Evolutionary conservation across 2,329 filamentous ascomycete genomes (phyloP).

Genomic region (Phoma herbarum): DNA sequence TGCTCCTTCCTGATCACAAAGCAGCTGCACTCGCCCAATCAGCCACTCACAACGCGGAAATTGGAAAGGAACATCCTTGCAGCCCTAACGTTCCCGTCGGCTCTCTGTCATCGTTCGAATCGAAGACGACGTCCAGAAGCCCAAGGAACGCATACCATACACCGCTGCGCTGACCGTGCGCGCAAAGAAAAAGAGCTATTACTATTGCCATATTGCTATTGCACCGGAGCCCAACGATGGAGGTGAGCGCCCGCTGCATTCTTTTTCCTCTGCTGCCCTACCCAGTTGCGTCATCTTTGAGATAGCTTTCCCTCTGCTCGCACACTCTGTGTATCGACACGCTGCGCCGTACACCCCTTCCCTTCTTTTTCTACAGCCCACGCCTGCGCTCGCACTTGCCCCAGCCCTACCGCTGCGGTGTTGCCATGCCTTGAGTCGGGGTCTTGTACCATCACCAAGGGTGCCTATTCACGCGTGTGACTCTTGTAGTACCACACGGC

Average conservation of each 20-base stretch:
- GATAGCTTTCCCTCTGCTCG: conserved; percentile 18
- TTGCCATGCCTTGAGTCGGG: conserved; percentile 43
- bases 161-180: conserved; percentile 25
- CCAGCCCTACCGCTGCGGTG: conserved; percentile 39
- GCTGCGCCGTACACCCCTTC: conserved; percentile 8
- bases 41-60: conserved; percentile 20
- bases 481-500: conserved; percentile 50
- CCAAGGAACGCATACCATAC: conserved; percentile 22
- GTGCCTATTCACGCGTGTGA: conserved; percentile 20
- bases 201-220: conserved; percentile 19
- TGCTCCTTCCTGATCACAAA: conserved; percentile 18
- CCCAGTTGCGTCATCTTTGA: conserved; percentile 22
- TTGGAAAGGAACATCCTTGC: conserved; percentile 23
- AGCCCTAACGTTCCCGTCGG: conserved; percentile 19
- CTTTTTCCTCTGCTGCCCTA: conserved; percentile 18
- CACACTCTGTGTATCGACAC: conserved; percentile 7
- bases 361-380: neutral
- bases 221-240: conserved; percentile 24
- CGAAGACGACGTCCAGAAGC: conserved; percentile 23
- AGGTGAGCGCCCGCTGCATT: conserved; percentile 24
- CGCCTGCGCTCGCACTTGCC: conserved; percentile 22
- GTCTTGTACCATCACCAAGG: conserved; percentile 17
- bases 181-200: conserved; percentile 24
- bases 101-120: conserved; percentile 22
- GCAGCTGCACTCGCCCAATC: conserved; percentile 12